These are phyloP conservation scores for Salvia hispanica DNA, from an alignment of 257 asterid genomes.

Conservation along the genomic window DNA sequence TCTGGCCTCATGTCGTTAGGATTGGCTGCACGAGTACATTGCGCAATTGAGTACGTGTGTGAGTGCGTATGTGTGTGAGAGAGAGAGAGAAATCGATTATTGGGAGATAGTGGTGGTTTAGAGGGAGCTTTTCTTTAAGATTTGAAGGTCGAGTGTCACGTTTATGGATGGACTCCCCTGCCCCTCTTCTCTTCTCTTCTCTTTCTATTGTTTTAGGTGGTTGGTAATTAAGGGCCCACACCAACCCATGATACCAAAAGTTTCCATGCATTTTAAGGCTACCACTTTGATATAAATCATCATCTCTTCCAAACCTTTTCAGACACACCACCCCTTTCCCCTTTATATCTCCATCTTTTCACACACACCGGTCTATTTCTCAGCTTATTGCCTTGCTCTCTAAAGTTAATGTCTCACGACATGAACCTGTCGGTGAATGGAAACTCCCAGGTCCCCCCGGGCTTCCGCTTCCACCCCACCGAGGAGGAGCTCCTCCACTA, in stretches of 20 bases:
- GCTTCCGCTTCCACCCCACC: slow-evolving; percentile 92
- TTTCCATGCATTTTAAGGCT: slow-evolving; percentile 57
- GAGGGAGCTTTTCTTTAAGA: slow-evolving; percentile 56
- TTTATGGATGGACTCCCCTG: slow-evolving; percentile 41
- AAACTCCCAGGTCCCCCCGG: slow-evolving; percentile 85
- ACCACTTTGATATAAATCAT: slow-evolving; percentile 52
- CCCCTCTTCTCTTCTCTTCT: slow-evolving; percentile 26
- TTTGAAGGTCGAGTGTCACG: slow-evolving; percentile 73
- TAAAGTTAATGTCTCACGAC: slow-evolving; percentile 41
- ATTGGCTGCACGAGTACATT: slow-evolving; percentile 39
- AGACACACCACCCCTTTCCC: slow-evolving; percentile 20
- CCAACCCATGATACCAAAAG: slow-evolving; percentile 44
- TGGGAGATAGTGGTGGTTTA: slow-evolving; percentile 46
- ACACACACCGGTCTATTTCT: neutral
- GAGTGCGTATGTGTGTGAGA: neutral
- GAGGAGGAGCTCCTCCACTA: slow-evolving; percentile 91
- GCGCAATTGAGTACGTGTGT: slow-evolving; percentile 16
- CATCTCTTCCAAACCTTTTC: slow-evolving; percentile 46
- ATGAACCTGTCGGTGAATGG: slow-evolving; percentile 84
- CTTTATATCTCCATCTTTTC: slow-evolving; percentile 18
- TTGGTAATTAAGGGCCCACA: slow-evolving; percentile 48
- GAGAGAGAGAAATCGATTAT: slow-evolving; percentile 28
- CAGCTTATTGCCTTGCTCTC: neutral
- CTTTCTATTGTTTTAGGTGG: slow-evolving; percentile 46
- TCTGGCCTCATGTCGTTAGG: slow-evolving; percentile 29